Base-by-base conservation (phyloP, 768 basidiomycete species). In the Rhodotorula diobovata region DNA sequence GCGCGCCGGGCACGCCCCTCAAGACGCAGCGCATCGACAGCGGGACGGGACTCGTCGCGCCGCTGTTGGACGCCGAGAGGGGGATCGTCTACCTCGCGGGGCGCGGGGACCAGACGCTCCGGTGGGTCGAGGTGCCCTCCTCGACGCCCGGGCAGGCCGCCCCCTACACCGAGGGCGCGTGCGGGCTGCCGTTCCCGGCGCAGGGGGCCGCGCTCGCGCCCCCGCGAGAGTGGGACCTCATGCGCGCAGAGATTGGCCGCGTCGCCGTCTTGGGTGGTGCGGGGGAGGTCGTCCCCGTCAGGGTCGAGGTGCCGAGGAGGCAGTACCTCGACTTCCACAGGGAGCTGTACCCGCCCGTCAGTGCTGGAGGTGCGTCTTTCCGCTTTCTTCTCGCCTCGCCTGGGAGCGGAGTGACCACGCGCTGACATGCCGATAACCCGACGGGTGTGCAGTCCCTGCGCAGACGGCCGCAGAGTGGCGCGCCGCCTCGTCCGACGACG, bases 321-420 rank as follows among this genome's bases (percentile, higher is more conserved):
- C 79, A 80, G 59, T 76, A 81, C 57, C 76, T 82, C 53, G 81
- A 82, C 68, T 82, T 79, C 58, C 79, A 81, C 68, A 66, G 76
- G 15, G 81, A 81, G 43, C 66, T 81, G 39, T 81, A 75, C 60
- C 81, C 81, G n/a, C 68, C 72, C 0, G 65, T 71, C 14, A 25
- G 58, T 4, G 43, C 56, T 4, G 53, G 61, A 20, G 59, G 76
- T 76, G 35, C 50, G 70, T 66, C 18, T 28, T 50, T 21, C 6
- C 2, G 32, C 32, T 3, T 34, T 37, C 35, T 25, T 53, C 48
- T 23, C 37, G 5, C 15, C 7, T 11, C 7, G 9, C 25, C 25
- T 32, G 30, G 18, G 2, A 7, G 21, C 50, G 46, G 23, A 25
- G 18, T 18, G 32, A 11, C 15, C 14, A 0, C 12, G 1, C 35